Percentiles rank a stretch among this genome's conserved stretches.
Conservation (phyloP, 2,329 filamentous ascomycete species). For the Botrytis medusae region DNA sequence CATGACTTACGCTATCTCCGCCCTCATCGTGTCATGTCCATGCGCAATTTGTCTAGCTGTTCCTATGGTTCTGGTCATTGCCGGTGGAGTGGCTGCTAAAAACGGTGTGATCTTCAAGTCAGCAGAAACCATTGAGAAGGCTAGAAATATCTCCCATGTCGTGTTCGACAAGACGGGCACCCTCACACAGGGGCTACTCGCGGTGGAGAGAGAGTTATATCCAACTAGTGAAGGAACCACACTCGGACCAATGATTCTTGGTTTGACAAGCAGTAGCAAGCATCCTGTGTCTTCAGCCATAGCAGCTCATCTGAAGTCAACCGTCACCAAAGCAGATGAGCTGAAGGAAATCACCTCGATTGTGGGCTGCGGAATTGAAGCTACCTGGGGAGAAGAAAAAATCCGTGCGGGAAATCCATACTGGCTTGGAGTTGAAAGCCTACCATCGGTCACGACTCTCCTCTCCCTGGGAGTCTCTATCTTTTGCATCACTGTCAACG, state of each 20-base stretch:
- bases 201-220: slow-evolving; percentile 44
- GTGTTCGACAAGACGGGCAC: slow-evolving; percentile 84
- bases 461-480: too few relatives aligned
- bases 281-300: slow-evolving; percentile 37
- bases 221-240: slow-evolving; percentile 32
- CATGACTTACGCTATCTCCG: slow-evolving; percentile 70
- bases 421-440: too few relatives aligned
- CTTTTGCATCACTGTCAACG: too few relatives aligned
- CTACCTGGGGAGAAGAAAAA: slow-evolving; percentile 24
- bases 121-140: slow-evolving; percentile 61
- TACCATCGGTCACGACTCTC: too few relatives aligned
- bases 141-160: slow-evolving; percentile 61
- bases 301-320: slow-evolving; percentile 38
- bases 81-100: slow-evolving; percentile 63
- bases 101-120: slow-evolving; percentile 69
- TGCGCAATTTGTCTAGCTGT: slow-evolving; percentile 70
- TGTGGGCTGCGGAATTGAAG: slow-evolving; percentile 49
- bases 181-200: slow-evolving; percentile 59
- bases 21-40: slow-evolving; percentile 70
- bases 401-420: too few relatives aligned
- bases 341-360: slow-evolving; percentile 37
- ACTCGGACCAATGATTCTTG: slow-evolving; percentile 39
- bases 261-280: slow-evolving; percentile 36
- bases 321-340: slow-evolving; percentile 30
- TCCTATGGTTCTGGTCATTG: slow-evolving; percentile 76